Conservation (phyloP, 106 monocot species). For the Iris macrosiphon region DNA sequence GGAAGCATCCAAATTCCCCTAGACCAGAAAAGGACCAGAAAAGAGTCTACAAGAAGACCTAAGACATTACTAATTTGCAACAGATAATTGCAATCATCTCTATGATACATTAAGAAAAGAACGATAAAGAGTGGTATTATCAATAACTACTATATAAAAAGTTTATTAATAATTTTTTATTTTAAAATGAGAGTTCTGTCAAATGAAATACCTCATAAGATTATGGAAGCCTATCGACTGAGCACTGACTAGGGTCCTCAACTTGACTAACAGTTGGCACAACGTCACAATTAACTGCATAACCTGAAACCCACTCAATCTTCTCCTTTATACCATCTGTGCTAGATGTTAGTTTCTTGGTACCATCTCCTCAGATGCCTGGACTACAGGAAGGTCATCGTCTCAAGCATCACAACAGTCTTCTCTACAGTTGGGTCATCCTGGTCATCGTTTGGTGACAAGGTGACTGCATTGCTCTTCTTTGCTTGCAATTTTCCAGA, state of each 20-base stretch:
- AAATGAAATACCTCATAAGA: constrained; percentile 10
- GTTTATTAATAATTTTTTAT: too few species aligned
- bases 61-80: too few species aligned
- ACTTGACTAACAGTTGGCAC: not conserved
- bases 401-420: constrained; percentile 5
- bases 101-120: too few species aligned
- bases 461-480: not conserved
- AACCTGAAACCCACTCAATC: not conserved
- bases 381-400: not conserved
- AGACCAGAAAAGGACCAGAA: too few species aligned
- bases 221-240: too few species aligned
- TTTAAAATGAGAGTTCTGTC: too few species aligned
- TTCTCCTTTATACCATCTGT: not conserved
- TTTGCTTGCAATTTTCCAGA: not conserved
- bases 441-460: not conserved
- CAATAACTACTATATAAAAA: too few species aligned
- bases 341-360: not conserved
- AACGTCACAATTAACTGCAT: not conserved
- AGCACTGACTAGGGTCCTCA: not conserved
- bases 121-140: too few species aligned
- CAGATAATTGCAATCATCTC: too few species aligned
- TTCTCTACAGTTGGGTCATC: constrained; percentile 9
- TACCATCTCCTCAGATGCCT: not conserved
- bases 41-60: too few species aligned
- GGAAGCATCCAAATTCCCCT: too few species aligned